Percentiles rank a stretch among this genome's conserved stretches.
These are phyloP conservation scores for Daldinia childiae DNA, from an alignment of 495 filamentous ascomycete genomes.

Conservation along the genomic window DNA sequence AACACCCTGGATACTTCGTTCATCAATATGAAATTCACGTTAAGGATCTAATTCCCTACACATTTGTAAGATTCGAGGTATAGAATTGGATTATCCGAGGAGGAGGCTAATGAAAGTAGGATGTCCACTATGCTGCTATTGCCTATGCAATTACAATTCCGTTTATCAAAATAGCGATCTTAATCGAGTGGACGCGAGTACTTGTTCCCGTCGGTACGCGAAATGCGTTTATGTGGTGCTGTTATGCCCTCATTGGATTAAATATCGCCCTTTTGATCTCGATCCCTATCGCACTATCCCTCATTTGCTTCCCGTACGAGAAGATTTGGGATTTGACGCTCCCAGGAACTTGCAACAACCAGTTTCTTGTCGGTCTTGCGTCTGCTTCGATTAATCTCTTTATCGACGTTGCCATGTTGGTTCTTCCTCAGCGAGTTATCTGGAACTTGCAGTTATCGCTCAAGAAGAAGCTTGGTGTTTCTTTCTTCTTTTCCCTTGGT, in stretches of 20 bases:
- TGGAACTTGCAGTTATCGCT: conserved; percentile 48
- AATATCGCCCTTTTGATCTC: conserved; percentile 44
- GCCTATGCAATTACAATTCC: conserved; percentile 38
- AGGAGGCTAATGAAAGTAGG: conserved; percentile 7
- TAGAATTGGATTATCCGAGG: too few relatives aligned
- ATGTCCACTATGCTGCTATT: conserved; percentile 28
- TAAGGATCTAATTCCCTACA: conserved; percentile 18
- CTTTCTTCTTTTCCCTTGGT: conserved; percentile 52
- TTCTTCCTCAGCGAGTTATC: conserved; percentile 51
- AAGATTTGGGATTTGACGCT: conserved; percentile 45
- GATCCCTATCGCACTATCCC: conserved; percentile 31
- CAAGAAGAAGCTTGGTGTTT: conserved; percentile 47
- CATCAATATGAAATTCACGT: conserved; percentile 45
- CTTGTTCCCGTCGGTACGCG: conserved; percentile 40
- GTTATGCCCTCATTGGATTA: conserved; percentile 41
- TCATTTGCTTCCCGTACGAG: conserved; percentile 56
- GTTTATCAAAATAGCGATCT: conserved; percentile 37
- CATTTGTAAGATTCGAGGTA: neutral
- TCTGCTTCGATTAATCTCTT: conserved; percentile 45
- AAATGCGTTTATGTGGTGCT: conserved; percentile 44
- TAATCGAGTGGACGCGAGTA: conserved; percentile 39
- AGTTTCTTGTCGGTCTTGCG: conserved; percentile 29
- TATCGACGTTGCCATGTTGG: conserved; percentile 50
- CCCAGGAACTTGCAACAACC: conserved; percentile 37
- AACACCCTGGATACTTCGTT: conserved; percentile 44